These are phyloP conservation scores for Flagelloscypha sp. DNA, from an alignment of 768 basidiomycete genomes.

Conservation along the genomic window DNA sequence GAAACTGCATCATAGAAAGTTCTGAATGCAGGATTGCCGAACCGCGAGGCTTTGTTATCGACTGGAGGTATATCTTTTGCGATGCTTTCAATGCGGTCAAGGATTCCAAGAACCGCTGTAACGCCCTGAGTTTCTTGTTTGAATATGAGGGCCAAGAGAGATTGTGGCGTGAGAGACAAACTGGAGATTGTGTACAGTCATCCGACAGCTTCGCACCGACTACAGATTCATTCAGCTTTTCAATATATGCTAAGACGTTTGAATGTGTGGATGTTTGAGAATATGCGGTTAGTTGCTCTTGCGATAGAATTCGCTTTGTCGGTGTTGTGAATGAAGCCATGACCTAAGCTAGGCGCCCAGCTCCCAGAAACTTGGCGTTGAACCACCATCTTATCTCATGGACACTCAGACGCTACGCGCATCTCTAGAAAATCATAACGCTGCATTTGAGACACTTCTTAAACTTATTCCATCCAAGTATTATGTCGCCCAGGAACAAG, in stretches of 20 bases:
- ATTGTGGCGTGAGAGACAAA: conserved; percentile 27
- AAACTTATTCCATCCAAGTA: conserved; percentile 85
- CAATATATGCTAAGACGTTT: conserved; percentile 62
- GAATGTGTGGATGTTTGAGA: conserved; percentile 64
- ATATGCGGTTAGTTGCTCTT: conserved; percentile 75
- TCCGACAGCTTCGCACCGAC: conserved; percentile 71
- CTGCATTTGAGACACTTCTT: conserved; percentile 74
- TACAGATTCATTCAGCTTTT: conserved; percentile 66
- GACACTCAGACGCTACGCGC: conserved; percentile 43
- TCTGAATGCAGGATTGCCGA: conserved; percentile 96
- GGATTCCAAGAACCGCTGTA: conserved; percentile 47
- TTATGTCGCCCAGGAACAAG: conserved; percentile 65
- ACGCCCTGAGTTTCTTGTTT: conserved; percentile 42
- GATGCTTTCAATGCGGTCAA: conserved; percentile 59
- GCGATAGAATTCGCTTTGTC: conserved; percentile 66
- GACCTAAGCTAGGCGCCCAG: no score
- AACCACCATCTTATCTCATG: no score
- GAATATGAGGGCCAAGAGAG: conserved; percentile 3
- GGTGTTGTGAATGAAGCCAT: conserved; percentile 42
- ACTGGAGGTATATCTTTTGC: conserved; percentile 74
- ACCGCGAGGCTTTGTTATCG: conserved; percentile 84
- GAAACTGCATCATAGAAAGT: conserved; percentile 80
- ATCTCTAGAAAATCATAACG: conserved; percentile 80
- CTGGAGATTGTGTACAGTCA: conserved; percentile 46
- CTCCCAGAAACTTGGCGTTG: no score